A percentile compares a stretch with the other conserved stretches of the same genome.
Evolutionary conservation across 164 flowering plant species (phyloP).

Genomic region (Sedum album): DNA sequence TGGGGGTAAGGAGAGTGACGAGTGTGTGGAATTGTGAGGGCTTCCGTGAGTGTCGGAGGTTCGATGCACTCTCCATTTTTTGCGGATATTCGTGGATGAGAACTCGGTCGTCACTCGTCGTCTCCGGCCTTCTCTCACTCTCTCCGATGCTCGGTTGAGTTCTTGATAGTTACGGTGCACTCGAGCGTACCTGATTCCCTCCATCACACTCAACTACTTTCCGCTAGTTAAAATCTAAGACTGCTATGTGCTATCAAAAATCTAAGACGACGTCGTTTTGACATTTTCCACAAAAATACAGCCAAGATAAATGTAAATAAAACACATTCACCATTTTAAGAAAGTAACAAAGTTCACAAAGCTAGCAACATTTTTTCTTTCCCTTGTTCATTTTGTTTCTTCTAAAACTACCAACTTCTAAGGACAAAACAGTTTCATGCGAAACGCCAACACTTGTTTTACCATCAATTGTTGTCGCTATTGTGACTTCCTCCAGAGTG

Average conservation of each 20-base stretch:
- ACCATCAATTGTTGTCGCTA: neutral
- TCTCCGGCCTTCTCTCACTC: neutral
- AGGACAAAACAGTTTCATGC: too few relatives aligned
- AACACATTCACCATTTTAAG: too few relatives aligned
- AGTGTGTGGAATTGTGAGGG: neutral
- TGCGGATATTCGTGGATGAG: neutral
- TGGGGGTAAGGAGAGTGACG: neutral
- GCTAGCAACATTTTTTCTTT: neutral
- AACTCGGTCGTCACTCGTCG: neutral
- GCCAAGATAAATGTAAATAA: too few relatives aligned
- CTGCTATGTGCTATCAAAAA: too few relatives aligned
- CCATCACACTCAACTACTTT: too few relatives aligned
- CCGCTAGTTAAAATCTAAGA: too few relatives aligned
- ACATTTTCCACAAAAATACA: too few relatives aligned
- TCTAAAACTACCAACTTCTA: too few relatives aligned
- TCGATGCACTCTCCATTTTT: neutral
- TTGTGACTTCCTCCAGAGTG: slow-evolving; percentile 1
- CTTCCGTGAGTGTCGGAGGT: neutral
- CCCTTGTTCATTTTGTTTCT: too few relatives aligned
- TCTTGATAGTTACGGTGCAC: too few relatives aligned
- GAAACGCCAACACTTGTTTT: neutral
- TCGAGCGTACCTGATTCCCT: too few relatives aligned
- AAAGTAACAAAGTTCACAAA: neutral
- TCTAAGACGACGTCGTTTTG: too few relatives aligned
- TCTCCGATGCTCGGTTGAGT: neutral